Evolutionary conservation across 768 basidiomycete species (phyloP), one percentile per base, ranked within the genome.

Genomic region (Hebeloma cylindrosporum): DNA sequence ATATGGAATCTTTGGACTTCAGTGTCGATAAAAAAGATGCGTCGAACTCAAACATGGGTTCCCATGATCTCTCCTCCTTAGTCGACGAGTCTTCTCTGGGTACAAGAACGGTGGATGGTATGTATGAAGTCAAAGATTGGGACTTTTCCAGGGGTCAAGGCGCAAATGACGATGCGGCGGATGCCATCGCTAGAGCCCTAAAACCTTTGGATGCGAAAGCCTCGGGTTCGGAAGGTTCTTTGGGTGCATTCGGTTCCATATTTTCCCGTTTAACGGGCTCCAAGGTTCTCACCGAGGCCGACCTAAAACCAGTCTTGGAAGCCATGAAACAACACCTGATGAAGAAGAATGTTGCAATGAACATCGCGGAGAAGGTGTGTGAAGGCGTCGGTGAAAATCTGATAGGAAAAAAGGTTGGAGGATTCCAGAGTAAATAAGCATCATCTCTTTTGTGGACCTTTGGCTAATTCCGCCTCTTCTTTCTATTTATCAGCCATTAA

Each of bases 261-360:
- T 91, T 96, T 63, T 82, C 90, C 5, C 77, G 90, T 32, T 67
- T 96, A 54, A 94, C 92, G 3, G 90, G 93, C 0, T 82, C 83
- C 18, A 94, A 93, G 65, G 72, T 83, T 2, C 69, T 99, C 43
- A 87, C 86, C 1, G 78, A 89, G 43, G 74, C 80, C 28, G 95
- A 98, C 62, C 65, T 98, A 42, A 79, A 80, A 53, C 95, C 95
- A 6, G 88, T 95, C 1, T 62, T 98, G 33, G 86, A 86, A 39
- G 89, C 83, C 13, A 98, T 98, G 93, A 93, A 95, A 64, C 91
- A 94, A 49, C 95, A 97, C 65, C 73, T 99, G 33, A 97, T 97
- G 93, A 83, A 87, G 69, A 98, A 98, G 74, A 99, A 99, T 58
- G 96, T 99, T 4, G 96, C 96, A 3, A 89, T 82, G 65, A 93